Conservation (phyloP, 768 basidiomycete genomes). For the Xerocomellus chrysenteron region DNA sequence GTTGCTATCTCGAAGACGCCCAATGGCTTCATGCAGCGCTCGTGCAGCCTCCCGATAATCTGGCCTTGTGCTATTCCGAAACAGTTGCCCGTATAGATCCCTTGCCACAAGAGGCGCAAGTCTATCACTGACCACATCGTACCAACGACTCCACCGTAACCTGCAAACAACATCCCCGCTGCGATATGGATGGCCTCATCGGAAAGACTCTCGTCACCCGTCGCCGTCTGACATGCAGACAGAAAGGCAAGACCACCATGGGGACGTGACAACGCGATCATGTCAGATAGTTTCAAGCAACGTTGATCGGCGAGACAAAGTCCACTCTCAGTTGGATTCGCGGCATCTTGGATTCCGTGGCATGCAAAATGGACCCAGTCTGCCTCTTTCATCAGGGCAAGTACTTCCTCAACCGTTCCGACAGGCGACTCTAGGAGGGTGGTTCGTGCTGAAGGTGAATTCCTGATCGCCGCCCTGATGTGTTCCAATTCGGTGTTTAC, state of each 20-base stretch:
- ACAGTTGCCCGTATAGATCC: not conserved
- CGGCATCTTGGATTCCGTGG: not conserved
- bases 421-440: constrained; percentile 1
- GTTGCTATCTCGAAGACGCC: not conserved
- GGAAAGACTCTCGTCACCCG: too few species aligned
- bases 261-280: not conserved
- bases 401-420: constrained; percentile 1
- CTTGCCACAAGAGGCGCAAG: not conserved
- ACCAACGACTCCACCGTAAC: constrained; percentile 34
- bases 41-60: not conserved
- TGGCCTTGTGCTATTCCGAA: not conserved
- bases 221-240: constrained; percentile 41
- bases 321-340: too few species aligned
- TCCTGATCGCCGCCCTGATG: constrained; percentile 1
- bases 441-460: too few species aligned
- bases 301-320: not conserved
- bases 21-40: not conserved
- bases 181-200: too few species aligned
- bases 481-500: constrained; percentile 20
- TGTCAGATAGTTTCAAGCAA: not conserved
- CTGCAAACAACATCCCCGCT: constrained; percentile 36
- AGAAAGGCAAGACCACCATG: constrained; percentile 39
- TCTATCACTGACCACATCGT: constrained; percentile 43
- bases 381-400: too few species aligned
- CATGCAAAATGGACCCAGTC: not conserved